These are phyloP conservation scores for Talaromyces sp. DNA, from an alignment of 2,329 filamentous ascomycete genomes.

Conservation along the genomic window DNA sequence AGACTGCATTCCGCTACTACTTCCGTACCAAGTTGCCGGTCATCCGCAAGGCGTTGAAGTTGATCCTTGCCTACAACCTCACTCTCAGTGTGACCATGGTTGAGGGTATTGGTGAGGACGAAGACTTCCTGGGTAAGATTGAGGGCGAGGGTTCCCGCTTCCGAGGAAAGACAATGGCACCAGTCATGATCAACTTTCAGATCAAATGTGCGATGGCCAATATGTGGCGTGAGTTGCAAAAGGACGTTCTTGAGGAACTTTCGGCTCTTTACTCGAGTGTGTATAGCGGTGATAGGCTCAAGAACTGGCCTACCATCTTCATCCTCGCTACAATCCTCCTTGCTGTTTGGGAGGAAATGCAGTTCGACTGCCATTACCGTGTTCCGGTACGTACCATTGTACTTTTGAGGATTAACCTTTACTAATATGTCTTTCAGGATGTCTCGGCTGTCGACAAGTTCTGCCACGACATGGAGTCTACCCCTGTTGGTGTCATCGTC, in stretches of 20 bases:
- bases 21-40: constrained; percentile 81
- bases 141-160: constrained; percentile 82
- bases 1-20: constrained; percentile 93
- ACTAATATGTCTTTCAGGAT: constrained; percentile 47
- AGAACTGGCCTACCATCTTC: constrained; percentile 99
- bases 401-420: not conserved
- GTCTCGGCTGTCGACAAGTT: constrained; percentile 84
- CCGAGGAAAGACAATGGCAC: constrained; percentile 84
- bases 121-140: constrained; percentile 74
- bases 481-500: constrained; percentile 91
- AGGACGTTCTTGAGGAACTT: constrained; percentile 91
- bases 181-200: constrained; percentile 99
- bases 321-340: constrained; percentile 91
- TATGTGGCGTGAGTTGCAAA: constrained; percentile 97
- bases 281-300: constrained; percentile 93
- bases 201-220: constrained; percentile 96
- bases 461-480: constrained; percentile 94
- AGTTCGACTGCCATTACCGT: constrained; percentile 96
- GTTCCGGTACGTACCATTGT: constrained; percentile 55
- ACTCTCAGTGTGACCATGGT: constrained; percentile 94
- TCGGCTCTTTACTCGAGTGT: constrained; percentile 93
- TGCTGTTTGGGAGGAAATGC: constrained; percentile 97
- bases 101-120: constrained; percentile 79
- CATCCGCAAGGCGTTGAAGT: constrained; percentile 91
- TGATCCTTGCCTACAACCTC: constrained; percentile 92